Evolutionary conservation across 2,329 filamentous ascomycete species (phyloP), one percentile per base, ranked within the genome.

Genomic region (Cordyceps militaris): DNA sequence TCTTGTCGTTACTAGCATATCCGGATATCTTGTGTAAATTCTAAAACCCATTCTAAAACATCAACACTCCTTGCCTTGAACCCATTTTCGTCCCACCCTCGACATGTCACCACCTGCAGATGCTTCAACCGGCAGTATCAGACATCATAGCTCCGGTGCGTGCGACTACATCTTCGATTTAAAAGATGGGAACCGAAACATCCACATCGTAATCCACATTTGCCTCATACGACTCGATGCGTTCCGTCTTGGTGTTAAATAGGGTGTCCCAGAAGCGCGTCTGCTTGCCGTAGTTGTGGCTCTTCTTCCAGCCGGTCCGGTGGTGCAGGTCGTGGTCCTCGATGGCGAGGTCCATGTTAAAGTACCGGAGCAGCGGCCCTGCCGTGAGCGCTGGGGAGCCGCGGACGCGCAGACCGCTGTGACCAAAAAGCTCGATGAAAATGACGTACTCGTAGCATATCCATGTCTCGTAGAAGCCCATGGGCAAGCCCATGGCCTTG

Each of bases 381-480:
- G 72, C 59, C 0, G 71, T 68, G 0, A 66, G 65, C 0, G 73
- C 69, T 0, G 69, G 66, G 0, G 66, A 66, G 1, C 66, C 62
- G 46, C 68, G 68, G 4, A 76, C 44, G 4, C 74, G 69, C 9
- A 76, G 43, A 0, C 73, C 72, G 30, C 66, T 70, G 54, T 75
- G 73, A 5, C 73, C 73, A 23, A 65, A 65, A 7, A 74, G 58
- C 60, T 75, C 73, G 14, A 69, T 63, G 60, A 67, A 76, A 8
- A 72, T 67, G 19, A 76, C 66, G 53, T 75, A 77, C 54, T 73
- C 66, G 48, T 75, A 69, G 63, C 74, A 76, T 21, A 77, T 62
- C 74, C 74, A 77, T 69, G 72, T 76, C 36, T 76, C 74, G 56
- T 75, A 76, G 61, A 76, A 77, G 8, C 71, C 73, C 71, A 76